Conservation (phyloP, 257 asterid genomes). For the Fraxinus cuspidata region DNA sequence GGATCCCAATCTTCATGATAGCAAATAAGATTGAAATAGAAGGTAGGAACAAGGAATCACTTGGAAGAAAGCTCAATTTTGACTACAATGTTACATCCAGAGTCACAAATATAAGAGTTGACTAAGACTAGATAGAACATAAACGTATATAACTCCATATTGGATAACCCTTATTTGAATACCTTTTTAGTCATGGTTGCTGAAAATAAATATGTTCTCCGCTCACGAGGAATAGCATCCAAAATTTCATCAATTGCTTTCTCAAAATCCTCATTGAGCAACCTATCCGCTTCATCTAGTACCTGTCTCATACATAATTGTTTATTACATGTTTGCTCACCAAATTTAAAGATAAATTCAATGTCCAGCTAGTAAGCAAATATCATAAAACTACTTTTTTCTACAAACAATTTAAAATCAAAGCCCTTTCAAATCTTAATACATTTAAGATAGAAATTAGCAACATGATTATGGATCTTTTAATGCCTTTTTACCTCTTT, state of each 20-base stretch:
- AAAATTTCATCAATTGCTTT: slow-evolving; percentile 71
- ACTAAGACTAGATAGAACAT: neutral
- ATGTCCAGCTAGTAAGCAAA: neutral
- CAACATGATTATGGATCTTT: neutral
- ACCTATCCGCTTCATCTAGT: slow-evolving; percentile 89
- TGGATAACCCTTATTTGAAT: neutral
- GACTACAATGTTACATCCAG: neutral
- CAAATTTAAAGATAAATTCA: neutral
- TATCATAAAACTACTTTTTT: neutral
- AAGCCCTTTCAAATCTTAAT: neutral
- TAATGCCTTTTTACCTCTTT: neutral
- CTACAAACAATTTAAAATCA: neutral
- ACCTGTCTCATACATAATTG: slow-evolving; percentile 47
- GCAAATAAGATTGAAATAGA: neutral
- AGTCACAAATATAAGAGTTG: neutral
- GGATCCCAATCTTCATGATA: neutral
- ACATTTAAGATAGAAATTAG: neutral
- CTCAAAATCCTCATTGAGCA: slow-evolving; percentile 89
- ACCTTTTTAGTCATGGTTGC: slow-evolving; percentile 98
- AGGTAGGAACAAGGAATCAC: neutral
- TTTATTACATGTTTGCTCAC: neutral
- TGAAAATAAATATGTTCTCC: slow-evolving; percentile 87
- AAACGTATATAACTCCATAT: neutral
- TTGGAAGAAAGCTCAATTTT: neutral
- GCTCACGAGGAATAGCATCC: slow-evolving; percentile 78